phyloP scores from a whole-genome alignment of 495 filamentous ascomycete genomes.

The Opeltia flavorubescens region DNA sequence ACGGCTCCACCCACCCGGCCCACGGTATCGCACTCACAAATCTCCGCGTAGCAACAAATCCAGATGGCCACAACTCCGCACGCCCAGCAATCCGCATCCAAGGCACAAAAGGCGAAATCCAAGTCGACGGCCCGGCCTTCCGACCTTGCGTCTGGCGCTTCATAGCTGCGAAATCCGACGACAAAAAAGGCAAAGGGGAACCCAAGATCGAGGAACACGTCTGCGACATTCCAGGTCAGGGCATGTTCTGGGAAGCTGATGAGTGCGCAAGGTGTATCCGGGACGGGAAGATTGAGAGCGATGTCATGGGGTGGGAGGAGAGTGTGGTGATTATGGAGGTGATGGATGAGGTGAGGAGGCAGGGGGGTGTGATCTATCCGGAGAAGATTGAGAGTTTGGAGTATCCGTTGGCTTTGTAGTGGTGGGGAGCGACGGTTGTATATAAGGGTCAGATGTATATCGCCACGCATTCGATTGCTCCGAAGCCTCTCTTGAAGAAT shows the following conservation, averaged over 20 bases:
- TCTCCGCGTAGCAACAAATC: conserved; percentile 53
- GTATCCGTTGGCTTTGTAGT: conserved; percentile 33
- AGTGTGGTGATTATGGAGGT: conserved; percentile 85
- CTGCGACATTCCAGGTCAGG: conserved; percentile 53
- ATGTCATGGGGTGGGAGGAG: conserved; percentile 59
- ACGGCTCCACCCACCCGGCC: conserved; percentile 26
- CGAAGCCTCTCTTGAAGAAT: too few relatives aligned
- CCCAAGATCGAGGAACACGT: conserved; percentile 41
- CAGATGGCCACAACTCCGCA: conserved; percentile 44
- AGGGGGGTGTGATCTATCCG: conserved; percentile 67
- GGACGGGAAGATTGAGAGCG: conserved; percentile 72
- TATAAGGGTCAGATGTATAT: too few relatives aligned
- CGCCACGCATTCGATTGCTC: too few relatives aligned
- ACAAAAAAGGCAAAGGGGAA: conserved; percentile 29
- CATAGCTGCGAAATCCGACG: conserved; percentile 27
- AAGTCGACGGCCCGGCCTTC: conserved; percentile 62
- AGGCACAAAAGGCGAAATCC: conserved; percentile 75
- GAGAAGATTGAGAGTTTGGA: conserved; percentile 67
- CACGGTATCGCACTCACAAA: conserved; percentile 70
- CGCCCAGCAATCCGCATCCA: conserved; percentile 67
- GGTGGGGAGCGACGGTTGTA: too few relatives aligned
- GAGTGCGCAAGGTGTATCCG: conserved; percentile 70
- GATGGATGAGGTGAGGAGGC: conserved; percentile 78
- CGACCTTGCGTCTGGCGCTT: conserved; percentile 53
- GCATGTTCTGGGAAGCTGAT: conserved; percentile 95